A percentile compares a stretch with the other conserved stretches of the same genome.
Evolutionary conservation across 2,329 filamentous ascomycete species (phyloP).

Genomic region (Bipolaris zeicola): DNA sequence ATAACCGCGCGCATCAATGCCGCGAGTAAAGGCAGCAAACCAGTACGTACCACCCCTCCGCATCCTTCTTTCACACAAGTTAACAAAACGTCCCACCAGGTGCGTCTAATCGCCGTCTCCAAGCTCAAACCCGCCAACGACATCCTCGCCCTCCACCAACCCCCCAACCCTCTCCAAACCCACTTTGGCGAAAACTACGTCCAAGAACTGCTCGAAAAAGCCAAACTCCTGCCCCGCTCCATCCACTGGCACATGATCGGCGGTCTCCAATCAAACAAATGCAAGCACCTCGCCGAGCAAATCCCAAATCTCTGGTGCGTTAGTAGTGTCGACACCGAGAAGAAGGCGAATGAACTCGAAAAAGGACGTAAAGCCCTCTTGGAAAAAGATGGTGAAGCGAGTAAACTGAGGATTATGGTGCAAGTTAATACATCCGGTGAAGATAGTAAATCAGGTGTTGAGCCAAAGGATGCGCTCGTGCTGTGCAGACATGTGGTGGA

Average conservation of each 20-base stretch:
- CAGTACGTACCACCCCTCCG: constrained; percentile 26
- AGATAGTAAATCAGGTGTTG: constrained; percentile 79
- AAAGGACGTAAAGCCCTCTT: constrained; percentile 70
- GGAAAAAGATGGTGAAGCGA: constrained; percentile 41
- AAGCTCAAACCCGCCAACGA: constrained; percentile 95
- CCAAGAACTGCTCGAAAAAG: constrained; percentile 83
- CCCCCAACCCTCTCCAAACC: constrained; percentile 56
- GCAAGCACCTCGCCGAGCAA: constrained; percentile 78
- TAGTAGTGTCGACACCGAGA: constrained; percentile 83
- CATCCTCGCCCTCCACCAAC: constrained; percentile 79
- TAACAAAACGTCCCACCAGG: constrained; percentile 51
- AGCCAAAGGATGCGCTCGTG: constrained; percentile 66
- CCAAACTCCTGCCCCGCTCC: constrained; percentile 72
- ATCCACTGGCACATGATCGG: constrained; percentile 98
- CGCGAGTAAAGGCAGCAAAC: constrained; percentile 41
- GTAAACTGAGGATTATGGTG: constrained; percentile 74
- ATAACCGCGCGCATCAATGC: constrained; percentile 51
- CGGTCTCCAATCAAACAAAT: constrained; percentile 91
- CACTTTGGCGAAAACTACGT: constrained; percentile 98
- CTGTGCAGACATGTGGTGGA: constrained; percentile 74
- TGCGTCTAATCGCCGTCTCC: constrained; percentile 90
- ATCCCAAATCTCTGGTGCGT: constrained; percentile 91
- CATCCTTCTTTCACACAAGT: not conserved
- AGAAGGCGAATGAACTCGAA: constrained; percentile 85
- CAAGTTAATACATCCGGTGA: constrained; percentile 97